These are phyloP conservation scores for Dipodascopsis tothii DNA, from an alignment of 805 yeast genomes.

Conservation along the genomic window DNA sequence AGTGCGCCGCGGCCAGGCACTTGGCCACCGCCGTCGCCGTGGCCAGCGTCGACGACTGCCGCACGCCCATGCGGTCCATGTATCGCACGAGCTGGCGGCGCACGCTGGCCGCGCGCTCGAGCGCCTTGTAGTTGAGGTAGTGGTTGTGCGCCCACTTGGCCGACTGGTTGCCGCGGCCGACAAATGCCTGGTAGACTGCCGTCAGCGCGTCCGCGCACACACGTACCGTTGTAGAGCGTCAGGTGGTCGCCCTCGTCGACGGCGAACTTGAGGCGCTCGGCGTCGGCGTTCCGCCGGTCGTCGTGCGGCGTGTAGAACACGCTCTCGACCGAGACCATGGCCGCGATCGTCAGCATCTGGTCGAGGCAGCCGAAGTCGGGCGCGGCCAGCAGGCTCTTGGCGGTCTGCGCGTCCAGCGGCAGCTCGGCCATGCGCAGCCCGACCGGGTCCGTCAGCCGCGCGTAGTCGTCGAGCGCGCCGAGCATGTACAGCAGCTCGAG, in stretches of 20 bases:
- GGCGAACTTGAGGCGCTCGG: slow-evolving; percentile 55
- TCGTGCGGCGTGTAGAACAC: slow-evolving; percentile 58
- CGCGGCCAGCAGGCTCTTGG: slow-evolving; percentile 37
- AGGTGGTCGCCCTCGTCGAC: slow-evolving; percentile 75
- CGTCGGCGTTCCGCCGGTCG: slow-evolving; percentile 59
- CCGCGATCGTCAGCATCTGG: slow-evolving; percentile 62
- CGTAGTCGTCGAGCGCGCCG: slow-evolving; percentile 65
- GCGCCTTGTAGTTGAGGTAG: slow-evolving; percentile 55
- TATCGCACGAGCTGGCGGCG: slow-evolving; percentile 44
- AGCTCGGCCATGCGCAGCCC: slow-evolving; percentile 61
- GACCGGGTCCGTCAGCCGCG: slow-evolving; percentile 48
- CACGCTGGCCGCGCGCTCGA: slow-evolving; percentile 59
- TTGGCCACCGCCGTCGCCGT: slow-evolving; percentile 7
- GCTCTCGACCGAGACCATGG: slow-evolving; percentile 75
- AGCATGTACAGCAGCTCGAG: slow-evolving; percentile 68
- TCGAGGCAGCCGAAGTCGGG: slow-evolving; percentile 52
- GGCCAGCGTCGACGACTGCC: background rate
- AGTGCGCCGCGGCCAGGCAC: slow-evolving; percentile 20
- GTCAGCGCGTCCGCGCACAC: background rate
- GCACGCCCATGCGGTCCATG: slow-evolving; percentile 8
- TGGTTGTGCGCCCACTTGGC: slow-evolving; percentile 60
- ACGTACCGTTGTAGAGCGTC: slow-evolving; percentile 64
- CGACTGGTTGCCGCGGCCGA: slow-evolving; percentile 29
- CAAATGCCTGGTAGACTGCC: slow-evolving; percentile 17
- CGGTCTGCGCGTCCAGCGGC: slow-evolving; percentile 55